Conservation (phyloP, 1,284 basidiomycete species). For the Neonothopanus nambi region DNA sequence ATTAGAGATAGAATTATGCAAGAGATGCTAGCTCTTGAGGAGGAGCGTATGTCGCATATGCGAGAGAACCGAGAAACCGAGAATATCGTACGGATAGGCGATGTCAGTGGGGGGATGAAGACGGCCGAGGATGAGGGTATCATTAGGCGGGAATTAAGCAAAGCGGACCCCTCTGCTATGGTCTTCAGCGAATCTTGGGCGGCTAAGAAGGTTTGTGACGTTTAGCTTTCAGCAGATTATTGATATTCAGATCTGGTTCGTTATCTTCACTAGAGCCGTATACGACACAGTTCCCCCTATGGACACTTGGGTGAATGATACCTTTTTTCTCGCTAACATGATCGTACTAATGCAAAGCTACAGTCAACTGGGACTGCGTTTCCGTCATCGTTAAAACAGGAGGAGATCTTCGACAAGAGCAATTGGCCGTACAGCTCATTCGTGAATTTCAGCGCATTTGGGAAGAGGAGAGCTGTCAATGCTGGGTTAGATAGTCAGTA, state of each 20-base stretch:
- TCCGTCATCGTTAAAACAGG: slow-evolving; percentile 99
- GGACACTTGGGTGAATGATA: slow-evolving; percentile 77
- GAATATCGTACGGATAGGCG: slow-evolving; percentile 54
- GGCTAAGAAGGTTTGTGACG: slow-evolving; percentile 76
- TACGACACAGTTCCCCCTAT: slow-evolving; percentile 91
- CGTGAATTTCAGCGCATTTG: slow-evolving; percentile 93
- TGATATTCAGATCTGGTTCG: slow-evolving; percentile 10
- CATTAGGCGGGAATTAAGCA: slow-evolving; percentile 91
- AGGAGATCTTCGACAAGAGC: slow-evolving; percentile 95
- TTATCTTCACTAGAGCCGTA: slow-evolving; percentile 62
- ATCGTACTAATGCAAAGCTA: slow-evolving; percentile 10
- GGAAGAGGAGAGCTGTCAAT: slow-evolving; percentile 88
- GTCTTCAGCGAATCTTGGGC: slow-evolving; percentile 97
- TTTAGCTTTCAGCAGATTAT: background rate
- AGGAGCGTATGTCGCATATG: slow-evolving; percentile 96
- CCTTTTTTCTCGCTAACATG: slow-evolving; percentile 7
- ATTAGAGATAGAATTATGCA: slow-evolving; percentile 98
- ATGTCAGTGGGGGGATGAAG: slow-evolving; percentile 51
- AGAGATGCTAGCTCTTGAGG: slow-evolving; percentile 97
- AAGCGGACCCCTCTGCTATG: slow-evolving; percentile 93
- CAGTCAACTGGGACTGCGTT: slow-evolving; percentile 82
- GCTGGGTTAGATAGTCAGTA: slow-evolving; percentile 91
- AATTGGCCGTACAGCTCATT: slow-evolving; percentile 95
- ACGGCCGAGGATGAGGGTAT: slow-evolving; percentile 89
- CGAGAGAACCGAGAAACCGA: slow-evolving; percentile 64